Evolutionary conservation across 1,139 yeast genomes (phyloP).

Genomic region (Suhomyces choctaworum): DNA sequence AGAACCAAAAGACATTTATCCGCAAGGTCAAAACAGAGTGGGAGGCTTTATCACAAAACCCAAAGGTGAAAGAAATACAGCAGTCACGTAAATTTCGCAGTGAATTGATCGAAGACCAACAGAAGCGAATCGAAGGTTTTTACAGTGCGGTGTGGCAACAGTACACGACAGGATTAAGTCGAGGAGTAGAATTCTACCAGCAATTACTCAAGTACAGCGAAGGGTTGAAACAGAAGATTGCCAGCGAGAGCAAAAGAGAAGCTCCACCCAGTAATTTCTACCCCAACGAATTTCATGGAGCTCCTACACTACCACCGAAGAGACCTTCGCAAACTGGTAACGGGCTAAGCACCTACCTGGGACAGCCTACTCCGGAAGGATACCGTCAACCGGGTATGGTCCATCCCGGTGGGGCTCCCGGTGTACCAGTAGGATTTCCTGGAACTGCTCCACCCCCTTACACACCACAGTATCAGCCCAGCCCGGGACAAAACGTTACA

Average conservation of each 20-base stretch:
- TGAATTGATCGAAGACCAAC: constrained; percentile 17
- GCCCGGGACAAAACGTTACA: not conserved
- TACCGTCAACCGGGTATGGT: too few relatives aligned
- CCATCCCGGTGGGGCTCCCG: too few relatives aligned
- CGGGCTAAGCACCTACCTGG: too few relatives aligned
- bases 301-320: constrained; percentile 4
- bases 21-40: constrained; percentile 58
- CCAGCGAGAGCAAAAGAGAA: constrained; percentile 2
- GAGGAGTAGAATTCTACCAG: constrained; percentile 65
- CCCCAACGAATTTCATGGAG: not conserved
- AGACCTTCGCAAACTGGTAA: constrained; percentile 1
- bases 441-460: not conserved
- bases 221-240: constrained; percentile 31
- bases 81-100: constrained; percentile 34
- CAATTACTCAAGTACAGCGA: constrained; percentile 50
- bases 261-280: not conserved
- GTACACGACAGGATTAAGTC: constrained; percentile 57
- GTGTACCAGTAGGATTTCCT: too few relatives aligned
- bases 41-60: constrained; percentile 52
- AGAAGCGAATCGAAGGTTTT: constrained; percentile 44
- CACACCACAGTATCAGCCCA: not conserved
- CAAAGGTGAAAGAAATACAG: constrained; percentile 40
- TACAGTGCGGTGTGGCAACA: constrained; percentile 54
- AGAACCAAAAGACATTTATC: constrained; percentile 60
- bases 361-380: too few relatives aligned